Evolutionary conservation across 306 rosid genomes (phyloP).

Genomic region (Inga laurina): DNA sequence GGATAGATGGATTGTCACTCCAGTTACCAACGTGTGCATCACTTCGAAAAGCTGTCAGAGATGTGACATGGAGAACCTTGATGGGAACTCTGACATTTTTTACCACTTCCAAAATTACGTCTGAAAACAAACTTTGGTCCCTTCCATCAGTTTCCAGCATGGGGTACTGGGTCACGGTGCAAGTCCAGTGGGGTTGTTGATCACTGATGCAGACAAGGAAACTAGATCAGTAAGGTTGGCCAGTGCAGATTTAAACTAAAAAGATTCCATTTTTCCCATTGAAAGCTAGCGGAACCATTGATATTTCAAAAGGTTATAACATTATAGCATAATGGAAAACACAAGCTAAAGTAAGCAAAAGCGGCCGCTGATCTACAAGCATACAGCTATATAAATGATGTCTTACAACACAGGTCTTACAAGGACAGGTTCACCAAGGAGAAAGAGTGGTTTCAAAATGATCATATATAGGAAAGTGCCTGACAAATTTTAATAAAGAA

Average conservation of each 20-base stretch:
- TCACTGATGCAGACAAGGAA: slow-evolving; percentile 55
- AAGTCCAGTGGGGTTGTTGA: slow-evolving; percentile 51
- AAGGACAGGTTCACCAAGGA: neutral
- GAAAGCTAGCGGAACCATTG: neutral
- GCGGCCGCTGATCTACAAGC: neutral
- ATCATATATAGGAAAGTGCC: slow-evolving; percentile 7
- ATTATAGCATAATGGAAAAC: slow-evolving; percentile 2
- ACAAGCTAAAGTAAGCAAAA: slow-evolving; percentile 1
- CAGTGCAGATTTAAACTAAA: slow-evolving; percentile 16
- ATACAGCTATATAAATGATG: neutral
- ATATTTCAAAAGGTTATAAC: neutral
- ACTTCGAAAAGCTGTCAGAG: slow-evolving; percentile 76
- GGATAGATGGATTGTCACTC: slow-evolving; percentile 60
- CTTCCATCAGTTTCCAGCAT: slow-evolving; percentile 47
- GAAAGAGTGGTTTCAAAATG: slow-evolving; percentile 12
- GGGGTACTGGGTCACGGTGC: slow-evolving; percentile 60
- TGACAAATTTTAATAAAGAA: slow-evolving; percentile 6
- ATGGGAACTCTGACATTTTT: slow-evolving; percentile 53
- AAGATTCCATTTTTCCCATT: neutral
- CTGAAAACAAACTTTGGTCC: slow-evolving; percentile 61
- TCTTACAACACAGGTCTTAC: neutral
- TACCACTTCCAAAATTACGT: slow-evolving; percentile 53
- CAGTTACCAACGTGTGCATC: slow-evolving; percentile 86
- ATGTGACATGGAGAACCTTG: slow-evolving; percentile 61
- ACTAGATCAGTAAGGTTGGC: slow-evolving; percentile 31